phyloP scores from a whole-genome alignment of 345 rosid species.

The Raphanus raphanistrum region DNA sequence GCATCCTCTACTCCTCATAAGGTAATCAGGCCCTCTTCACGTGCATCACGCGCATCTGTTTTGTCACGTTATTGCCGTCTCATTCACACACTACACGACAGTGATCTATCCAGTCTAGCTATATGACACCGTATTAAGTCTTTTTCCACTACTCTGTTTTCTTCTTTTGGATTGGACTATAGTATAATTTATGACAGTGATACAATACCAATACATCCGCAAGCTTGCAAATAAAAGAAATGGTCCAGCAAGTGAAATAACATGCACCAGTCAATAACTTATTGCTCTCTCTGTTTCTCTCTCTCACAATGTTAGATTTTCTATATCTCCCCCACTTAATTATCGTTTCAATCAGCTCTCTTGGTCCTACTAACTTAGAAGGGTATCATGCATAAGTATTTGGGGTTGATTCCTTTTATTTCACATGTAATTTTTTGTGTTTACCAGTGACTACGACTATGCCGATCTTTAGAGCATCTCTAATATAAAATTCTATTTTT shows the following conservation, averaged over 20 bases:
- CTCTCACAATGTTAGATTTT: slow-evolving; percentile 21
- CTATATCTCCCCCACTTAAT: slow-evolving; percentile 24
- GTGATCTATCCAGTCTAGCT: slow-evolving; percentile 27
- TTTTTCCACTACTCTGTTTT: slow-evolving; percentile 9
- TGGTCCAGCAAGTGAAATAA: slow-evolving; percentile 30
- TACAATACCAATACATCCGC: slow-evolving; percentile 5
- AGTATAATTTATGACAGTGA: background rate
- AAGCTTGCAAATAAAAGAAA: slow-evolving; percentile 17
- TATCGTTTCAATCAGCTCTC: slow-evolving; percentile 31
- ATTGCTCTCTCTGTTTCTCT: slow-evolving; percentile 21
- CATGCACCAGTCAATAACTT: slow-evolving; percentile 31
- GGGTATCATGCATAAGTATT: background rate
- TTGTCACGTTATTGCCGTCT: slow-evolving; percentile 34
- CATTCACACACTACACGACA: slow-evolving; percentile 35
- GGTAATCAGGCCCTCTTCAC: slow-evolving; percentile 33
- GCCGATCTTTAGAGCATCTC: too few relatives aligned
- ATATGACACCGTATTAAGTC: slow-evolving; percentile 19
- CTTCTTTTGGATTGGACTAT: slow-evolving; percentile 4
- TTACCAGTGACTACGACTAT: too few relatives aligned
- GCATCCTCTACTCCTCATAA: slow-evolving; percentile 18
- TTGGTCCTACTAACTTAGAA: background rate
- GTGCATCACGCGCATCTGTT: slow-evolving; percentile 32
- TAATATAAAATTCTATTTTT: too few relatives aligned
- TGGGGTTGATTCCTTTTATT: too few relatives aligned
- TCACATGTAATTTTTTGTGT: too few relatives aligned